phyloP scores from a whole-genome alignment of 148 eudicot genomes.

The Euryodendron excelsum region DNA sequence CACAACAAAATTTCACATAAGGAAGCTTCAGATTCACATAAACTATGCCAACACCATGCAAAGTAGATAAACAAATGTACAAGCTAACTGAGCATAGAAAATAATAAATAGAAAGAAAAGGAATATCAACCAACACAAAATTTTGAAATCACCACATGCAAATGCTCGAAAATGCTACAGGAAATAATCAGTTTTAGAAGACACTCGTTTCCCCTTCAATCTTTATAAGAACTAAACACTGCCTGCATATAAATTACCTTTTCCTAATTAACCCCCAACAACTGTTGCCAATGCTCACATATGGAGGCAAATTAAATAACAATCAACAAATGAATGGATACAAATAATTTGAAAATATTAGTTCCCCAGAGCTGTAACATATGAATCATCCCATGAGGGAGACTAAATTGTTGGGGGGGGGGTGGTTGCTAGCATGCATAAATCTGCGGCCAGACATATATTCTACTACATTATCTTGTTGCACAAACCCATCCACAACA shows the following conservation, averaged over 20 bases:
- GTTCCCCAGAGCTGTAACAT: background rate
- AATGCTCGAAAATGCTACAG: background rate
- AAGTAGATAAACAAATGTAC: background rate
- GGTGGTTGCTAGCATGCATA: background rate
- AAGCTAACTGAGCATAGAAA: background rate
- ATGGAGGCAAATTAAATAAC: background rate
- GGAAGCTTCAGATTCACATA: background rate
- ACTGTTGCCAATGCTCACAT: no score
- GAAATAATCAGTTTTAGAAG: background rate
- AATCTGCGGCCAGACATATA: background rate
- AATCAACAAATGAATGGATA: background rate
- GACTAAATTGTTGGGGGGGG: background rate
- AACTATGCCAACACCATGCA: background rate
- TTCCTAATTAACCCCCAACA: background rate
- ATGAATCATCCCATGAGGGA: background rate
- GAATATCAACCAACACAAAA: background rate
- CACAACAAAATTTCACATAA: background rate
- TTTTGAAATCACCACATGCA: background rate
- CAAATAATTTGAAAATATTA: background rate
- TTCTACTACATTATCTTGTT: background rate
- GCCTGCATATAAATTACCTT: background rate
- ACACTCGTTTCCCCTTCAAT: background rate
- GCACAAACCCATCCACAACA: background rate
- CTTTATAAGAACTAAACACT: background rate
- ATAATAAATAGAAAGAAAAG: background rate